Percentiles rank a stretch among this genome's conserved stretches.
These are phyloP conservation scores for Triangularia verruculosa DNA, from an alignment of 2,329 filamentous ascomycete genomes.

Conservation along the genomic window DNA sequence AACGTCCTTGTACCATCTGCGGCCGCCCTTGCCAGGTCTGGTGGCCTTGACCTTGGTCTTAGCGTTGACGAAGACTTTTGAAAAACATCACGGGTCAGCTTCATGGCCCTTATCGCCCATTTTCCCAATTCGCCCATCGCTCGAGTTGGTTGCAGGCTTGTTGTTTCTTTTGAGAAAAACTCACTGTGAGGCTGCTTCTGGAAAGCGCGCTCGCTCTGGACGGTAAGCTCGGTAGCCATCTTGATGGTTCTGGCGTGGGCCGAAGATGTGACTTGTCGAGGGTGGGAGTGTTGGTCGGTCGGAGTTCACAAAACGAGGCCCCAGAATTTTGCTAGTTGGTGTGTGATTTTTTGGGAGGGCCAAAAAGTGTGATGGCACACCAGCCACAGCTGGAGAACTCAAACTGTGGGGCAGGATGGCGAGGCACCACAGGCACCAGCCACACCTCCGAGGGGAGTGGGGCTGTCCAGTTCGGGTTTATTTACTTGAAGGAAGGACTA, in stretches of 20 bases:
- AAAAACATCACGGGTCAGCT: slow-evolving; percentile 20
- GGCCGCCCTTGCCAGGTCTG: slow-evolving; percentile 85
- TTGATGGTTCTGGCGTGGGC: slow-evolving; percentile 49
- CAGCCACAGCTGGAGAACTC: slow-evolving; percentile 7
- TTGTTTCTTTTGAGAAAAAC: slow-evolving; percentile 17
- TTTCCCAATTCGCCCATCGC: slow-evolving; percentile 6
- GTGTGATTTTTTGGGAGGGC: slow-evolving; percentile 28
- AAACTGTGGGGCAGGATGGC: background rate
- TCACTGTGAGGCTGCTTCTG: slow-evolving; percentile 97
- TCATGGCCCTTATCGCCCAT: slow-evolving; percentile 12
- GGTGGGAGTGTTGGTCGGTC: slow-evolving; percentile 26
- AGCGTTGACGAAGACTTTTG: slow-evolving; percentile 83
- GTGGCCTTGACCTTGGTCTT: slow-evolving; percentile 85
- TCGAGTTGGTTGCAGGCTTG: slow-evolving; percentile 3
- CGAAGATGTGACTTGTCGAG: slow-evolving; percentile 36
- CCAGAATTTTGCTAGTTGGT: slow-evolving; percentile 29
- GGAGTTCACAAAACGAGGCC: slow-evolving; percentile 27
- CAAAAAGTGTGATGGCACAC: slow-evolving; percentile 22
- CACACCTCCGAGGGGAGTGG: slow-evolving; percentile 13
- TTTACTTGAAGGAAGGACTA: background rate
- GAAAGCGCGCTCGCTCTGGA: slow-evolving; percentile 99
- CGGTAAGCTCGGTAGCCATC: slow-evolving; percentile 98
- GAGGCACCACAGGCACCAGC: slow-evolving; percentile 10
- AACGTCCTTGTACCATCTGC: slow-evolving; percentile 97
- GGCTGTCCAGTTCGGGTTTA: background rate